Percentiles rank a stretch among this genome's conserved stretches.
Conservation (phyloP, 176 grass and related monocot genomes). For the Rhynchospora tenuis region DNA sequence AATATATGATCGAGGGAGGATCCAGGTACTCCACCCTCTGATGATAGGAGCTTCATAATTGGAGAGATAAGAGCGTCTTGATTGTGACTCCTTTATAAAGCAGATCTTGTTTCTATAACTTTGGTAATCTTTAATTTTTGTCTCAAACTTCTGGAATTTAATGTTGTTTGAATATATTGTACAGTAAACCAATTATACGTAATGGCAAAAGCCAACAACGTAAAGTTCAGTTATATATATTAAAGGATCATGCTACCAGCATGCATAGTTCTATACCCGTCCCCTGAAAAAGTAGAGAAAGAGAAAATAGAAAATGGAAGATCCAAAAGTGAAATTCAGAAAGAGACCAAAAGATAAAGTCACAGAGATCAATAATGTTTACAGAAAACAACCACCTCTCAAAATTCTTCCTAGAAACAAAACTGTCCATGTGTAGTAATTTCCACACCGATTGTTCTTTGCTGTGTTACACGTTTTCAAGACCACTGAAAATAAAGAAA, state of each 20-base stretch:
- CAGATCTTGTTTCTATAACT: neutral
- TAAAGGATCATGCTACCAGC: neutral
- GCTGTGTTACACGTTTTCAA: no score
- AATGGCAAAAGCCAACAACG: neutral
- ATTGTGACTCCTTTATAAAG: neutral
- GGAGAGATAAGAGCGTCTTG: neutral
- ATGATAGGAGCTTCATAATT: constrained; percentile 22
- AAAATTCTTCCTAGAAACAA: no score
- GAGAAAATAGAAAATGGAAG: neutral
- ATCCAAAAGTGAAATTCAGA: neutral
- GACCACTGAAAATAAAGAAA: no score
- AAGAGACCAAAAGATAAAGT: neutral
- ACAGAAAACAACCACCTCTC: no score
- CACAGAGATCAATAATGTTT: no score
- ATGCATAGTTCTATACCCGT: neutral
- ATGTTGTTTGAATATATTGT: neutral
- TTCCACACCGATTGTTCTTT: no score
- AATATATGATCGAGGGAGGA: neutral
- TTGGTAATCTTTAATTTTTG: neutral
- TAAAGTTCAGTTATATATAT: neutral
- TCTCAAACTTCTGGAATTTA: neutral
- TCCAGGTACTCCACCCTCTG: neutral
- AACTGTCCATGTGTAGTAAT: no score
- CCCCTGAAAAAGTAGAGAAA: neutral
- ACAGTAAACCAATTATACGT: neutral